Percentiles rank a stretch among this genome's conserved stretches.
These are phyloP conservation scores for Mycocentrospora acerina DNA, from an alignment of 2,329 filamentous ascomycete species.

Conservation along the genomic window DNA sequence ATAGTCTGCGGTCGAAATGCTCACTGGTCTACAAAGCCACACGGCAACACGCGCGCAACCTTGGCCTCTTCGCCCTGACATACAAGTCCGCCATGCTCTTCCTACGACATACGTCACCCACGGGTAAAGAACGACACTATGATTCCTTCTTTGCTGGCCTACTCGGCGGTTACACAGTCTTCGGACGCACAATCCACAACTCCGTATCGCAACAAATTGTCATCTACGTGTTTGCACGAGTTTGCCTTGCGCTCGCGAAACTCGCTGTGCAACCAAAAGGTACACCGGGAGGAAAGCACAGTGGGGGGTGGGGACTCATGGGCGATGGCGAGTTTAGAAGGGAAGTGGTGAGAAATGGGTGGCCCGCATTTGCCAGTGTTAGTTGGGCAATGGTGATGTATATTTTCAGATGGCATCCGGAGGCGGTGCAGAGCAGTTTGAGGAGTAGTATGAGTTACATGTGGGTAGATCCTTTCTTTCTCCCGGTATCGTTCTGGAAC, in stretches of 20 bases:
- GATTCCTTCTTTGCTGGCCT: slow-evolving; percentile 87
- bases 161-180: slow-evolving; percentile 88
- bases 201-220: slow-evolving; percentile 95
- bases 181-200: slow-evolving; percentile 76
- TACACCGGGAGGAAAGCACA: slow-evolving; percentile 30
- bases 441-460: slow-evolving; percentile 97
- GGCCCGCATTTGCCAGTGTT: slow-evolving; percentile 87
- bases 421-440: slow-evolving; percentile 86
- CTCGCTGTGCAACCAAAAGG: slow-evolving; percentile 68
- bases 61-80: slow-evolving; percentile 85
- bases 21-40: slow-evolving; percentile 81
- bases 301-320: slow-evolving; percentile 42
- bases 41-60: slow-evolving; percentile 84
- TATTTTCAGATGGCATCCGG: slow-evolving; percentile 87
- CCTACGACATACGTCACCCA: slow-evolving; percentile 59
- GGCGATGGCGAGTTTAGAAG: slow-evolving; percentile 39
- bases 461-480: slow-evolving; percentile 55
- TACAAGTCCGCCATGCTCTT: slow-evolving; percentile 84
- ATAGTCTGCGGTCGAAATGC: slow-evolving; percentile 71
- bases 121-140: slow-evolving; percentile 65
- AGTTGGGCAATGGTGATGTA: slow-evolving; percentile 97
- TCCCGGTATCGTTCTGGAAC: no score
- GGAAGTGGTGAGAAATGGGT: slow-evolving; percentile 63
- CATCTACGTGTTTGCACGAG: slow-evolving; percentile 94
- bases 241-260: slow-evolving; percentile 80